Evolutionary conservation across 108 stramenopile genomes (phyloP).

Genomic region (Schizochytrium sp.): DNA sequence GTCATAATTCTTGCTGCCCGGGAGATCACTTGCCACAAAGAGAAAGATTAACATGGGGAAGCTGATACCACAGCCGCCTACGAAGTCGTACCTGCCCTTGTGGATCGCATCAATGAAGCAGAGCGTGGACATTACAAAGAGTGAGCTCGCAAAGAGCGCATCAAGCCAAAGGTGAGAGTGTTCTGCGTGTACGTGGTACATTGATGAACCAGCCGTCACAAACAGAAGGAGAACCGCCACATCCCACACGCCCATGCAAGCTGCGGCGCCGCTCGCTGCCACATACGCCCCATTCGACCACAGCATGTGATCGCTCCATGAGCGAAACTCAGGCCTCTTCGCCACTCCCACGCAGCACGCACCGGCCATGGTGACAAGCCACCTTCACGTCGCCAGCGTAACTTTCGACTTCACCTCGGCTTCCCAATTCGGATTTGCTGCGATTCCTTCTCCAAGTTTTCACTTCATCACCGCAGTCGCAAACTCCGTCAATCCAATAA

Average conservation of each 20-base stretch:
- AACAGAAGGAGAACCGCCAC: constrained; percentile 32
- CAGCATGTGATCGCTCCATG: not conserved
- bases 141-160: constrained; percentile 3
- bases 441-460: too few relatives aligned
- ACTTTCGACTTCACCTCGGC: too few relatives aligned
- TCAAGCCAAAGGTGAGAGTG: not conserved
- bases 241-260: constrained; percentile 27
- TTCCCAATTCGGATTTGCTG: too few relatives aligned
- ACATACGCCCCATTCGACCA: constrained; percentile 27
- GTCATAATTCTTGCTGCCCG: not conserved
- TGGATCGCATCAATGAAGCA: not conserved
- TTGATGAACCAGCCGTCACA: not conserved
- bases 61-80: not conserved
- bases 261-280: constrained; percentile 3
- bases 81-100: not conserved
- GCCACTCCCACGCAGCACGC: too few relatives aligned
- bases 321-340: not conserved
- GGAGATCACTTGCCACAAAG: constrained; percentile 32
- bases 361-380: too few relatives aligned
- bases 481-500: too few relatives aligned
- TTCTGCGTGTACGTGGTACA: constrained; percentile 29
- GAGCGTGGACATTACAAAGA: constrained; percentile 3
- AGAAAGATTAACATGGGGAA: constrained; percentile 21
- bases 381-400: too few relatives aligned
- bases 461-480: too few relatives aligned